Evolutionary conservation across 208 protist genomes (phyloP), one percentile per base, ranked within the genome.

Genomic region (Chromosphaera perkinsii): DNA sequence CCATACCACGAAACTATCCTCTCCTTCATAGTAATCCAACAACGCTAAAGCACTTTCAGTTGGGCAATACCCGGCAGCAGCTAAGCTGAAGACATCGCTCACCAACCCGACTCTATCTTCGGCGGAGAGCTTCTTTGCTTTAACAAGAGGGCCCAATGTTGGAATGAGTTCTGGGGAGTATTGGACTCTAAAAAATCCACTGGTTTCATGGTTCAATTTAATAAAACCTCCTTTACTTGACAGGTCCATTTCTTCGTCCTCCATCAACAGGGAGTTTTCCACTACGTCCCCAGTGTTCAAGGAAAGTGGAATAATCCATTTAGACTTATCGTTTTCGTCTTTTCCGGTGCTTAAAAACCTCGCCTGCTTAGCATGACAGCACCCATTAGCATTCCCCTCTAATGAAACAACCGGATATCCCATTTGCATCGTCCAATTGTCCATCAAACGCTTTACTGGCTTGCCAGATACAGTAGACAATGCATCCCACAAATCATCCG

Each of bases 321-420:
- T 20, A 12, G 0, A 12, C 17, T 17, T 56, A 39, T 31, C 12
- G 24, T 31, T 27, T n/a, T 26, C 14, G 39, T 10, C 26, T n/a
- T 27, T 17, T 22, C 9, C 24, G 27, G 26, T n/a, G 26, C 24
- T 7, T 35, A n/a, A 10, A 24, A 5, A 22, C 29, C 5, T 22
- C 20, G 31, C 20, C 22, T 24, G 7, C 22, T 5, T 24, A 54
- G 56, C 37, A 24, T 65, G 59, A 24, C 47, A 3, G 59, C 27
- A 14, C 32, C 26, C 12, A 26, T 14, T 14, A 17, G 56, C 56
- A 52, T 26, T 10, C 10, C 20, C 32, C n/a, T n/a, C n/a, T 4
- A 75, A 48, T 1, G 31, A 42, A 12, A 75, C 47, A 1, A 75
- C 70, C 26, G 70, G 70, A 61, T 75, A 75, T 27, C 70, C 70